Evolutionary conservation across 2,329 filamentous ascomycete genomes (phyloP), one percentile per base, ranked within the genome.

Genomic region (Alternaria incomplexa): DNA sequence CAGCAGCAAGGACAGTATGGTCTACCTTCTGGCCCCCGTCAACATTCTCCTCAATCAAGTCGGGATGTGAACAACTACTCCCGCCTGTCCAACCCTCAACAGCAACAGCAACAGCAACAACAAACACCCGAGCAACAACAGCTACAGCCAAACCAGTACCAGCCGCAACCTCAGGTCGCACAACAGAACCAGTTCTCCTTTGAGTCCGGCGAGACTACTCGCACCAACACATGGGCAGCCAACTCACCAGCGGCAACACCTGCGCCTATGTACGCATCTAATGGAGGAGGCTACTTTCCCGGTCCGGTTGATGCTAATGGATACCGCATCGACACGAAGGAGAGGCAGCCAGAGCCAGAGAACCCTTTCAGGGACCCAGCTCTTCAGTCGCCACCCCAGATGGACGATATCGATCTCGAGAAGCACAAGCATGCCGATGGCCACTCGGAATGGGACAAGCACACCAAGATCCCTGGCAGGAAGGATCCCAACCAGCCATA

Each of bases 401-500:
- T 57, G 22, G 66, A 68, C 15, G 70, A 71, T 1, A 54, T 70
- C 26, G 76, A 78, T 52, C 43, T 78, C 15, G 75, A 77, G 47
- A 78, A 78, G 54, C 70, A 75, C 26, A 70, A 73, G 52, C 63
- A 70, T 25, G 67, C 71, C 26, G 65, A 65, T 20, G 32, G 62
- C 25, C 62, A 64, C 22, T 56, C 56, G 4, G 67, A 63, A 15
- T 73, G 71, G 71, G 71, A 73, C 54, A 68, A 73, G 36, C 63
- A 69, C 43, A 69, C 71, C 12, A 73, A 73, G 57, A 58, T 73
- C 8, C 73, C 75, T 2, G 75, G 77, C 60, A 69, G 64, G 61
- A 77, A 74, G 56, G 76, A 78, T 30, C 73, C 76, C 1, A 75
- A 77, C 23, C 76, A 78, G 61, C 75, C 76, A 7, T 71, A 73